A percentile compares a stretch with the other conserved stretches of the same genome.
Evolutionary conservation across 2,329 filamentous ascomycete species (phyloP).

Genomic region (Annulohypoxylon truncatum): DNA sequence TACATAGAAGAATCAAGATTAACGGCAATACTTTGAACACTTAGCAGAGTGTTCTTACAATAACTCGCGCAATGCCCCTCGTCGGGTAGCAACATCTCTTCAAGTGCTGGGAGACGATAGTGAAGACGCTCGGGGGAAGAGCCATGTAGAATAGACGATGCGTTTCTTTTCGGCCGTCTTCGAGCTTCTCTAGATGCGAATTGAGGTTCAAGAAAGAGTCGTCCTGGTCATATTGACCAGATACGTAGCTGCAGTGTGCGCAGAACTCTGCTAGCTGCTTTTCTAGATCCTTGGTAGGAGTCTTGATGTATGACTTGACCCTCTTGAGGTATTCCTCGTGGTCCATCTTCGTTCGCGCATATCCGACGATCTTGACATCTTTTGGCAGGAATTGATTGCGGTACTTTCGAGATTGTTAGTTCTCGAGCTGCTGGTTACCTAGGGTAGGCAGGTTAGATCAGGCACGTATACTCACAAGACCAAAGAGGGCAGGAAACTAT

Average conservation of each 20-base stretch:
- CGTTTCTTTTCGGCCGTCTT: conserved; percentile 83
- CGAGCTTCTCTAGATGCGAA: conserved; percentile 86
- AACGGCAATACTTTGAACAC: not conserved
- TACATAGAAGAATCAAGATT: conserved; percentile 28
- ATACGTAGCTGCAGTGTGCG: conserved; percentile 88
- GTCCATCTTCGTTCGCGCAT: conserved; percentile 99
- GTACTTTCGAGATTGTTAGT: conserved; percentile 69
- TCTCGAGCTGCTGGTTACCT: not conserved
- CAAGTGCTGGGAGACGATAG: conserved; percentile 94
- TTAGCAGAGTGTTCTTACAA: conserved; percentile 68
- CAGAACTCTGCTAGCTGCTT: conserved; percentile 93
- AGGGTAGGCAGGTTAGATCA: conserved; percentile 3
- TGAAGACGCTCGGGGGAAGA: conserved; percentile 96
- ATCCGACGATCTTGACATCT: conserved; percentile 96
- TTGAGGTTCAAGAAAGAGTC: conserved; percentile 90
- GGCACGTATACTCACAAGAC: conserved; percentile 76
- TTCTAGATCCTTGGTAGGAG: conserved; percentile 96
- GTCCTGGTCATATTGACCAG: conserved; percentile 98
- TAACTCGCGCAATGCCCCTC: conserved; percentile 90
- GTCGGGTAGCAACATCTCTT: conserved; percentile 97
- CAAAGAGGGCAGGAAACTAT: conserved; percentile 96
- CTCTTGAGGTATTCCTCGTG: conserved; percentile 93
- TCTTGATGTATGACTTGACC: conserved; percentile 98
- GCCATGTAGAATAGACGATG: conserved; percentile 99
- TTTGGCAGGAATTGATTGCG: conserved; percentile 99